A percentile compares a stretch with the other conserved stretches of the same genome.
phyloP scores from a whole-genome alignment of 75 land plant genomes.

The Picea glauca region DNA sequence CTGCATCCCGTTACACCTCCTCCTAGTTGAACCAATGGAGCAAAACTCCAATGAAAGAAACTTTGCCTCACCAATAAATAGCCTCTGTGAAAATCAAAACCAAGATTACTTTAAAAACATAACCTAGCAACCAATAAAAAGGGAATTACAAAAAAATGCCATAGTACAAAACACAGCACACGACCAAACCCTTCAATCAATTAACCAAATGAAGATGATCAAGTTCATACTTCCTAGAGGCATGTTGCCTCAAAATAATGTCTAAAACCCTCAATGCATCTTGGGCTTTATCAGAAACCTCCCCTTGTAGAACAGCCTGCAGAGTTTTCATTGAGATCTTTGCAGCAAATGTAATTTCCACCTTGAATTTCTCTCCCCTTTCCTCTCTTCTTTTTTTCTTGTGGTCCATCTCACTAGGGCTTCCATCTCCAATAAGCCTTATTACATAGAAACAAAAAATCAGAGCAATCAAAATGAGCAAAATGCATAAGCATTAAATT shows the following conservation, averaged over 20 bases:
- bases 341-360: constrained; percentile 56
- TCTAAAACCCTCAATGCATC: constrained; percentile 77
- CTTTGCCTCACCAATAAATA: constrained; percentile 62
- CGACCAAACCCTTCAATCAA: background rate
- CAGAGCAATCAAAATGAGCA: background rate
- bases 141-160: background rate
- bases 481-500: too few relatives aligned
- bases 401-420: constrained; percentile 19
- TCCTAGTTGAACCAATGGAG: constrained; percentile 44
- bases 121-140: too few relatives aligned
- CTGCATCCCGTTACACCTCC: constrained; percentile 70
- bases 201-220: background rate
- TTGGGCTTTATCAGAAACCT: constrained; percentile 29
- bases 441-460: background rate
- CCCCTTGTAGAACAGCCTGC: constrained; percentile 33
- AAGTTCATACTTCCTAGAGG: constrained; percentile 43
- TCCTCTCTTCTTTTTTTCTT: constrained; percentile 26
- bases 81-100: constrained; percentile 28
- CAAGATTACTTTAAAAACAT: background rate
- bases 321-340: constrained; percentile 49
- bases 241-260: constrained; percentile 56
- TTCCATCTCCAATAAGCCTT: constrained; percentile 3
- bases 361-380: constrained; percentile 40
- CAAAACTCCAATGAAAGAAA: constrained; percentile 48
- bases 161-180: background rate